Base-by-base conservation (phyloP, 1,284 basidiomycete species). In the Bjerkandera adusta region DNA sequence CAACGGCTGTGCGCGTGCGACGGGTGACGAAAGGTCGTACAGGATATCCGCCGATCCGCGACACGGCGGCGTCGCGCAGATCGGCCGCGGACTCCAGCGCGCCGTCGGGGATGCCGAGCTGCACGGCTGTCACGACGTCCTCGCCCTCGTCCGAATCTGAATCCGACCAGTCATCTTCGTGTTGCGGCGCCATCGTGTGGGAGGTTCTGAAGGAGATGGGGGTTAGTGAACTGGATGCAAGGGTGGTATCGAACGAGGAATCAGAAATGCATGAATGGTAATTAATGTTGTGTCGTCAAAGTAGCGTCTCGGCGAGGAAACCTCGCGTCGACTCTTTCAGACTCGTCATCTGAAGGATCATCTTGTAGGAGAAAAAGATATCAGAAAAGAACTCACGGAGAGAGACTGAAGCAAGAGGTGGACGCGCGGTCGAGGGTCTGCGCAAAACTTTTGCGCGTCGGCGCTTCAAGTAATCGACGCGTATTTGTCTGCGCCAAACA, bases 221-320 rank as follows among this genome's bases (percentile, higher is more conserved):
- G 13, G 32, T 48, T 26, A 50, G 36, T 36, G 33, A 27, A 26
- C 16, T 29, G 18, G 21, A 38, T 32, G 30, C 18, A 27, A 41
- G 22, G 43, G 50, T 25, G 43, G 32, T 55, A 36, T 46, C 33
- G 38, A 53, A 22, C 36, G 34, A 37, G 63, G 63, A 57, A 59
- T 91, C 89, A 91, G 89, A 70, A 76, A 84, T 74, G 86, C 89
- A 91, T 91, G 89, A 92, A 91, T 91, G 88, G 88, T 85, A 85
- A 68, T 71, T 60, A 62, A 65, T 61, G 57, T 20, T 36, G 70
- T 72, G 60, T 89, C 88, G 78, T 89, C 88, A 85, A 59, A 52
- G 72, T 69, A 62, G 56, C n/a, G 60, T 58, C 57, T 56, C 57
- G 63, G 64, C 59, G 72, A 77, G 81, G 79, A 80, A 83, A 77